Percentiles rank a stretch among this genome's conserved stretches.
Conservation (phyloP, 768 basidiomycete genomes). For the Kwoniella sp. region DNA sequence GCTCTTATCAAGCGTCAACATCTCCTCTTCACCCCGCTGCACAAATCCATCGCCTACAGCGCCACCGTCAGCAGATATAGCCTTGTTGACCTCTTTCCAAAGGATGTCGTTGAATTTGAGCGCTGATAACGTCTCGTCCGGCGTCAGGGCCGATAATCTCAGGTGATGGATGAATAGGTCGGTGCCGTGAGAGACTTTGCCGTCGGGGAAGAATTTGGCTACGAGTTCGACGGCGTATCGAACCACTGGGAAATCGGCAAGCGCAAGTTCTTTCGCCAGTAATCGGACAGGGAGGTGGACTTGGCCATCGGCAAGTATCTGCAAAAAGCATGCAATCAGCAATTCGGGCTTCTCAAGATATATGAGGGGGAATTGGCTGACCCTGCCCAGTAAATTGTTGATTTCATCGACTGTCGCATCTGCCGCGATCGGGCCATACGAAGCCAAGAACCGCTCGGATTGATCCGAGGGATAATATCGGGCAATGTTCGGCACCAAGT, state of each 20-base stretch:
- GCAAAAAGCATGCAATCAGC: too few species aligned
- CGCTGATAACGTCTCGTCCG: constrained; percentile 61
- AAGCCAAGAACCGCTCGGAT: constrained; percentile 59
- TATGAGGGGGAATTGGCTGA: too few species aligned
- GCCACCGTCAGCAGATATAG: constrained; percentile 30
- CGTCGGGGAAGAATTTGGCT: constrained; percentile 64
- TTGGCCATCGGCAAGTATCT: constrained; percentile 39
- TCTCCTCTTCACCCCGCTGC: constrained; percentile 55
- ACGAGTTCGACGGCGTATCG: constrained; percentile 73
- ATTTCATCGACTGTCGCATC: constrained; percentile 60
- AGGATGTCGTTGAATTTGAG: constrained; percentile 64
- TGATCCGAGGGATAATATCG: constrained; percentile 65
- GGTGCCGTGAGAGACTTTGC: constrained; percentile 70
- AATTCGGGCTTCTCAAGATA: too few species aligned
- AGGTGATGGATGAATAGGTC: constrained; percentile 69
- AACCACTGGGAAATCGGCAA: constrained; percentile 65
- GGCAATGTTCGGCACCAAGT: constrained; percentile 64
- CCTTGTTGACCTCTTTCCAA: constrained; percentile 58
- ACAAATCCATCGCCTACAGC: constrained; percentile 36
- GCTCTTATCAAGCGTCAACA: constrained; percentile 63
- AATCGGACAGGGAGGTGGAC: constrained; percentile 70
- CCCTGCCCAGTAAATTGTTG: constrained; percentile 62
- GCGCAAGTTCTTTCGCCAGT: constrained; percentile 64
- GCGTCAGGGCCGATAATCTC: constrained; percentile 60
- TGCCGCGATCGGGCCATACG: constrained; percentile 59